Evolutionary conservation across 2,329 filamentous ascomycete genomes (phyloP), one percentile per base, ranked within the genome.

Genomic region (Colletotrichum sojae): DNA sequence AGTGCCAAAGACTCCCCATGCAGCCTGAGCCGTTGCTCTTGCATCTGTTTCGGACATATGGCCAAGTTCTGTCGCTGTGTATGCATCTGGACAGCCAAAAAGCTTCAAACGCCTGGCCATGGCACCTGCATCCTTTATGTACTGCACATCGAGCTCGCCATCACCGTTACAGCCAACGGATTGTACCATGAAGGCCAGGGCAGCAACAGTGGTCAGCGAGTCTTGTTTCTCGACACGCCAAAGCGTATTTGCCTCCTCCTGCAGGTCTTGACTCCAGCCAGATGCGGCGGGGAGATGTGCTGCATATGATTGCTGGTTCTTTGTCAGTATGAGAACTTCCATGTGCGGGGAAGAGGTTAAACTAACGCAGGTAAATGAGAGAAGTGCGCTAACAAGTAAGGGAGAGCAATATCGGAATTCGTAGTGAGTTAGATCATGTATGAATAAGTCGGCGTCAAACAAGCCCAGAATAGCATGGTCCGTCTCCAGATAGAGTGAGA

Each of bases 381-480:
- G 73, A 10, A 81, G 69, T 9, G 80, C 74, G 61, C 78, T 77
- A 18, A 82, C 78, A 1, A 82, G 70, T 10, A 82, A 75, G 3
- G 73, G 69, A 4, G 80, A 80, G 49, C 81, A 83, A 58, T 76
- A 78, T 0, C 71, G 70, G 8, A 65, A 53, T 20, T 69, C 61
- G 3, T 73, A 61, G 15, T 70, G 60, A 3, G 77, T 64, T 4
- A 82, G 70, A 59, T 81, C 77, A 12, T 73, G 59, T 12, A 82
- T 67, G 45, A 83, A 81, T 2, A 80, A 66, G 31, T 74, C 43
- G 0, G 80, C 65, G 27, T 80, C 74, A 39, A 83, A 83, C 0
- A 76, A 63, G 1, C 78, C 79, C n/a, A 83, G 69, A 4, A 83
- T 73, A 0, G 80, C 79, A 66, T 82, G 79, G 10, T 83, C 81